Percentiles rank a stretch among this genome's conserved stretches.
Conservation (phyloP, 495 filamentous ascomycete genomes). For the Echria macrotheca region DNA sequence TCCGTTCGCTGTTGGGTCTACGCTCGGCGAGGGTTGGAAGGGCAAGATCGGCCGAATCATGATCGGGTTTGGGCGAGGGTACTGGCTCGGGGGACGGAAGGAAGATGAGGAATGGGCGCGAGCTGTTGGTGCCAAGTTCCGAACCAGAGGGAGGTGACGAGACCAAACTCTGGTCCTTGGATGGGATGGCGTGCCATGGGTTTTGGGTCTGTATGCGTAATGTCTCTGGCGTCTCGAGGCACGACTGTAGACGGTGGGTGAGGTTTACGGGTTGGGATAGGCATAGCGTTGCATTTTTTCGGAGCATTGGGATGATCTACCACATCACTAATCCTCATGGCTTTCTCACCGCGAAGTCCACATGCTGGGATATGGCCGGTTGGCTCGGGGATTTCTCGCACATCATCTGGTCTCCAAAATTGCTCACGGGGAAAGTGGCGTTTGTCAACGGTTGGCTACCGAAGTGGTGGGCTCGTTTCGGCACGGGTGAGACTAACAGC, state of each 20-base stretch:
- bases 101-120: constrained; percentile 56
- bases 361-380: no score
- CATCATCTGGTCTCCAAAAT: constrained; percentile 5
- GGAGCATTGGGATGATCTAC: background rate
- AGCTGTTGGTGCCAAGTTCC: constrained; percentile 54
- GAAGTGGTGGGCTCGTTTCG: background rate
- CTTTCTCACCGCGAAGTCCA: no score
- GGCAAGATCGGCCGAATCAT: constrained; percentile 68
- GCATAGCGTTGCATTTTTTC: background rate
- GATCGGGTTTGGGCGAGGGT: constrained; percentile 62
- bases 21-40: constrained; percentile 69
- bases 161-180: background rate
- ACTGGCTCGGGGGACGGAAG: constrained; percentile 61
- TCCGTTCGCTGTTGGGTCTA: constrained; percentile 62
- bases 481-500: background rate
- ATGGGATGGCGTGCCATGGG: background rate
- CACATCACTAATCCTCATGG: background rate
- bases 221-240: background rate
- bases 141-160: constrained; percentile 13
- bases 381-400: constrained; percentile 11
- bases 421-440: constrained; percentile 7
- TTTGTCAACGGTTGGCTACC: background rate
- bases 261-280: background rate
- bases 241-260: background rate
- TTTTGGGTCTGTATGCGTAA: background rate